Percentiles rank a stretch among this genome's conserved stretches.
phyloP scores from a whole-genome alignment of 495 filamentous ascomycete genomes.

The Lindgomyces ingoldianus region DNA sequence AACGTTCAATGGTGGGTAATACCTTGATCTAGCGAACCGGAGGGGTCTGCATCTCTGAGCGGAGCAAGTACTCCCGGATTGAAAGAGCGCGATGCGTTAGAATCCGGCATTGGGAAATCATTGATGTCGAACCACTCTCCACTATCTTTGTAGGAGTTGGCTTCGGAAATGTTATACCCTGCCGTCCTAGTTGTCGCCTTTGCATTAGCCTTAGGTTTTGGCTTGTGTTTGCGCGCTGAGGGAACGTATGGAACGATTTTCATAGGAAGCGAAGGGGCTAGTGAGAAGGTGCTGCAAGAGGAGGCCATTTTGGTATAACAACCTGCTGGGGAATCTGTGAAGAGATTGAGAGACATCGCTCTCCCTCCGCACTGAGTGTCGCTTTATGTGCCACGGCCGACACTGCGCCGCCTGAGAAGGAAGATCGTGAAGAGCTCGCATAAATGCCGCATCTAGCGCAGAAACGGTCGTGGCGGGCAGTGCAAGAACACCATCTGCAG shows the following conservation, averaged over 20 bases:
- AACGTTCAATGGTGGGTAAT: constrained; percentile 10
- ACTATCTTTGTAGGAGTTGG: constrained; percentile 3
- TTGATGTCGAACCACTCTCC: constrained; percentile 14
- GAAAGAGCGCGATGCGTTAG: constrained; percentile 1
- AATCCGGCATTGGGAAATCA: constrained; percentile 10
- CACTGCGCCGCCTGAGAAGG: background rate
- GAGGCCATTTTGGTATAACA: constrained; percentile 9
- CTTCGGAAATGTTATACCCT: constrained; percentile 6
- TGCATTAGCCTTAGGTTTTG: constrained; percentile 9
- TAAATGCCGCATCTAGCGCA: constrained; percentile 10
- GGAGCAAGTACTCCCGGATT: constrained; percentile 1
- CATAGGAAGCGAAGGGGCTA: constrained; percentile 4
- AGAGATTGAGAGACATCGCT: background rate
- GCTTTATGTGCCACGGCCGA: constrained; percentile 11
- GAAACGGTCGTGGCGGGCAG: constrained; percentile 7
- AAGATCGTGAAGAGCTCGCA: background rate
- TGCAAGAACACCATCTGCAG: background rate
- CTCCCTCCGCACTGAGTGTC: background rate
- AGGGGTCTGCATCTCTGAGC: background rate
- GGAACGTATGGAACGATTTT: constrained; percentile 16
- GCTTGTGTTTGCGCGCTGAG: constrained; percentile 1
- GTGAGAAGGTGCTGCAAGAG: constrained; percentile 14
- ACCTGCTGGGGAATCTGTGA: constrained; percentile 2
- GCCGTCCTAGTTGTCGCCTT: constrained; percentile 7
- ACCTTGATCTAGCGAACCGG: constrained; percentile 4